Evolutionary conservation across 2,329 filamentous ascomycete species (phyloP).

Genomic region (Cladosporium sp.): DNA sequence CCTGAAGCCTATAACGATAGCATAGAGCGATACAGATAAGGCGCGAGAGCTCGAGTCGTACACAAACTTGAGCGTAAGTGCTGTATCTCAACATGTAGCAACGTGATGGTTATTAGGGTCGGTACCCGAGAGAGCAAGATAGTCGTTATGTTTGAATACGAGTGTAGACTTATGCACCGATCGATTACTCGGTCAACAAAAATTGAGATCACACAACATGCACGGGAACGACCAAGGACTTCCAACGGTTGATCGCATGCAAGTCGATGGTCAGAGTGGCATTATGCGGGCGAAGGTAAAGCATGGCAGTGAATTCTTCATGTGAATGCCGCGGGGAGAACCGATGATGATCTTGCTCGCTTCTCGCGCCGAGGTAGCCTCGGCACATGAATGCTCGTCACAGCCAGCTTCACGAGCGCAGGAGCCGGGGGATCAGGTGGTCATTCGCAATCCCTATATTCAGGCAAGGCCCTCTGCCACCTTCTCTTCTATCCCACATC

Average conservation of each 20-base stretch:
- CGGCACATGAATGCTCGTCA: constrained; percentile 3
- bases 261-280: not conserved
- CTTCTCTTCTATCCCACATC: not conserved
- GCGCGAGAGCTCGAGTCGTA: too few relatives aligned
- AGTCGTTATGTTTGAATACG: not conserved
- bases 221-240: not conserved
- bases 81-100: too few relatives aligned
- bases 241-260: not conserved
- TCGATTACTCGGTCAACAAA: too few relatives aligned
- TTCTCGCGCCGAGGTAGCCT: constrained; percentile 1
- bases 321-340: constrained; percentile 13
- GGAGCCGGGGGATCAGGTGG: constrained; percentile 17
- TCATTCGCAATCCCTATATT: constrained; percentile 10
- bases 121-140: not conserved
- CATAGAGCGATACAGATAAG: too few relatives aligned
- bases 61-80: too few relatives aligned
- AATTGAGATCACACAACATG: not conserved
- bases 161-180: not conserved
- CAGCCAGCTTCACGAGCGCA: not conserved
- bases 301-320: constrained; percentile 1
- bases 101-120: not conserved
- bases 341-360: not conserved
- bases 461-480: not conserved
- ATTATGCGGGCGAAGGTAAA: not conserved
- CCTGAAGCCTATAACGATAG: too few relatives aligned